Base-by-base conservation (phyloP, 2,329 filamentous ascomycete species). In the Aspergillus nomiae region DNA sequence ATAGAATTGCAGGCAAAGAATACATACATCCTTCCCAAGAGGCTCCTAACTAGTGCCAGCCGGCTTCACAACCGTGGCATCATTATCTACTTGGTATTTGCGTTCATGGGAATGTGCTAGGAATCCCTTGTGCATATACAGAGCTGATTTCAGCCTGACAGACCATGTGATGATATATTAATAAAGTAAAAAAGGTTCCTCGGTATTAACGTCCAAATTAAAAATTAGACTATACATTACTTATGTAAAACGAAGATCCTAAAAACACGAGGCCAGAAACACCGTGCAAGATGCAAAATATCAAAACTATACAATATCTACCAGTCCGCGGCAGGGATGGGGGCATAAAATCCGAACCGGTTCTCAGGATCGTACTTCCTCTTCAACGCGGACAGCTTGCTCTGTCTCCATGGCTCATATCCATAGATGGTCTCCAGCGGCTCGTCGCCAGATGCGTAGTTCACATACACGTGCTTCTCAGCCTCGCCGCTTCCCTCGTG, bases 381-480 rank as follows among this genome's bases (percentile, higher is more conserved):
- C 54, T 77, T 74, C 41, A 77, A 72, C 54, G 71, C 69, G 12
- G 67, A 71, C 56, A 76, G 83, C 26, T 77, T 80, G 58, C 80
- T 70, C 66, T 82, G 73, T 16, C 85, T 77, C 82, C 84, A 85
- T 46, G 67, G 58, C 57, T 85, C 85, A 58, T 74, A 74, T 9
- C 85, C 84, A 67, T 87, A 87, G 74, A 79, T 76, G 2, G 74
- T 70, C 56, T 73, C 60, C 0, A 74, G 67, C 1, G 70, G 69
- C 73, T 86, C 83, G 10, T 81, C 74, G 1, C 84, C 84, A 58
- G 78, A 78, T 0, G 83, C 84, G 66, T 85, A 87, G 71, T 87
- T 86, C 58, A 85, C 77, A 61, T 86, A 85, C 0, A 76, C 70
- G 60, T 78, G 73, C 56, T 79, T 48, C 36, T 75, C 67, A 1